Evolutionary conservation across 2,329 filamentous ascomycete genomes (phyloP), one percentile per base, ranked within the genome.

Genomic region (Pestalotiopsis sp.): DNA sequence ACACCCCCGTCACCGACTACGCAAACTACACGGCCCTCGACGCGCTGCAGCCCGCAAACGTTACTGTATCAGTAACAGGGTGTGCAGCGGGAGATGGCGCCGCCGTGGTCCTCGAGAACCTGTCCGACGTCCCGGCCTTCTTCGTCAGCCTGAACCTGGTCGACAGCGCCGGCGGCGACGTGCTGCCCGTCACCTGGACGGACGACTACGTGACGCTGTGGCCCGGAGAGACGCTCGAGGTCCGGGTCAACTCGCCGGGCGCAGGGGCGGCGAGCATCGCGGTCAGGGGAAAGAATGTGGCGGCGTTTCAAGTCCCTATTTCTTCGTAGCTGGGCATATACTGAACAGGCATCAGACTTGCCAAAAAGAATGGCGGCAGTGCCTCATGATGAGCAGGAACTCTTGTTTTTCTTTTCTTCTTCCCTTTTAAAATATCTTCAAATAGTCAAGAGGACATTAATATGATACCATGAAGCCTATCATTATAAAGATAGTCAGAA

Each of bases 161-260:
- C 0, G 81, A 88, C 69, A 70, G 66, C 2, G 69, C 75, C 0
- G 82, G 82, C 0, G 71, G 78, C 0, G 86, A 88, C 64, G 79
- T 89, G 0, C 71, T 83, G 4, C 86, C 88, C 0, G 82, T 88
- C 0, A 79, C 80, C 23, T 91, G 89, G 88, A 85, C 84, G 0
- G 88, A 91, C 70, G 91, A 91, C 69, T 91, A 91, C 69, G 79
- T 91, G 13, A 90, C 88, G 1, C 76, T 91, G 11, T 90, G 85
- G 82, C 87, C 88, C 0, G 76, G 79, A 1, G 89, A 91, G 79
- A 84, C 78, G 65, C 59, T 88, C 5, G 77, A 75, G 9, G 23
- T 87, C 64, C 72, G 73, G 1, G 80, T 84, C 6, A 68, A 71
- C 55, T 71, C 63, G 11, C 4, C 17, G 2, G n/a, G 6, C 9